These are phyloP conservation scores for Zymoseptoria ardabiliae DNA, from an alignment of 2,329 filamentous ascomycete species.

Conservation along the genomic window DNA sequence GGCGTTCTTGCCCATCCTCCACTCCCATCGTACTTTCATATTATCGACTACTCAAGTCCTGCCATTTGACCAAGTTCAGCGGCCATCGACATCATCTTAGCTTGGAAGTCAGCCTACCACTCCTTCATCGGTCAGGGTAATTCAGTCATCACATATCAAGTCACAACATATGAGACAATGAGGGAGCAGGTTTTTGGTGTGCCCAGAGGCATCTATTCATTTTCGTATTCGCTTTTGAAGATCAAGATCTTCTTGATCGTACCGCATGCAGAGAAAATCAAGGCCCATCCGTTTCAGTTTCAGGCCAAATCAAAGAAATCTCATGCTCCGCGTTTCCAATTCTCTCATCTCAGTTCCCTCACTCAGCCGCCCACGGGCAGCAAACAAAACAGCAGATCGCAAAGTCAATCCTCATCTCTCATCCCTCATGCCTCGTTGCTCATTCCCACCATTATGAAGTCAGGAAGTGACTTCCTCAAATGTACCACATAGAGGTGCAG, in stretches of 20 bases:
- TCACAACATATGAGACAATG: not conserved
- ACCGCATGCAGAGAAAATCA: not conserved
- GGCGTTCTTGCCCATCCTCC: too few relatives aligned
- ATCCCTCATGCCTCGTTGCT: not conserved
- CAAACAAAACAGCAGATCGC: not conserved
- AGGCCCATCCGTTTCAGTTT: not conserved
- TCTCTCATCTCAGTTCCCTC: not conserved
- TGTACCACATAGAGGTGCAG: constrained; percentile 43
- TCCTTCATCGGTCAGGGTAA: too few relatives aligned
- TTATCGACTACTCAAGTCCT: too few relatives aligned
- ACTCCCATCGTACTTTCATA: too few relatives aligned
- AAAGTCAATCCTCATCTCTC: not conserved
- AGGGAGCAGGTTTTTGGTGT: not conserved
- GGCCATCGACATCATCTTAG: too few relatives aligned
- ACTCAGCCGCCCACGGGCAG: not conserved
- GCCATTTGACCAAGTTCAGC: too few relatives aligned
- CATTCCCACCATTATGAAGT: not conserved
- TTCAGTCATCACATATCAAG: not conserved
- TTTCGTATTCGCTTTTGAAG: not conserved
- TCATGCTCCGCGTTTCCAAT: not conserved
- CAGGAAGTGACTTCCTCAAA: constrained; percentile 25
- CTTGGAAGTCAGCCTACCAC: too few relatives aligned
- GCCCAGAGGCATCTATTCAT: constrained; percentile 5
- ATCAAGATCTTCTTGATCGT: not conserved
- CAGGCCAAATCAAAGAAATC: not conserved